phyloP scores from a whole-genome alignment of 345 rosid species.

The Crucihimalaya himalaica region DNA sequence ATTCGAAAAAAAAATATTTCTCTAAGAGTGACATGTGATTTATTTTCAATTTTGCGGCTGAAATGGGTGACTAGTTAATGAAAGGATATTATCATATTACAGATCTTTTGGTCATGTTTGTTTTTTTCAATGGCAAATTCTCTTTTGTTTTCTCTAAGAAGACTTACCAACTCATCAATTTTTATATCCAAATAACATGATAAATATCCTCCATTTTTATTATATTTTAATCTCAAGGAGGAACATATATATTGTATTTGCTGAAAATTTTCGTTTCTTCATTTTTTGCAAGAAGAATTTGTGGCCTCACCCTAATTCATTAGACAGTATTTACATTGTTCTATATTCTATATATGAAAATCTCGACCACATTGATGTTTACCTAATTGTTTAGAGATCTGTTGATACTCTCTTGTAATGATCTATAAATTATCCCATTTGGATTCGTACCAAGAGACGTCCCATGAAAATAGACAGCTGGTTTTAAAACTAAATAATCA shows the following conservation, averaged over 20 bases:
- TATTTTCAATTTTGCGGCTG: constrained; percentile 18
- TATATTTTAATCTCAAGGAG: background rate
- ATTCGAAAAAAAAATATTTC: background rate
- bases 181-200: background rate
- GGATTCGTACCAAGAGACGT: background rate
- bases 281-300: background rate
- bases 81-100: background rate
- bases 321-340: background rate
- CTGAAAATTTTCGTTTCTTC: background rate
- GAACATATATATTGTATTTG: background rate
- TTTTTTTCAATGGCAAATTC: background rate
- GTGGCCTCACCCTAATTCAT: background rate
- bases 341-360: background rate
- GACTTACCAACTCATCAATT: background rate
- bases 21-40: background rate
- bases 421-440: background rate
- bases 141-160: constrained; percentile 6
- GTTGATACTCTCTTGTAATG: background rate
- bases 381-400: background rate
- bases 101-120: background rate
- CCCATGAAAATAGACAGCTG: too few species aligned
- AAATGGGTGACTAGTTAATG: background rate
- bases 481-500: background rate
- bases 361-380: background rate
- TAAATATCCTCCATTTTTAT: background rate